Evolutionary conservation across 2,329 filamentous ascomycete genomes (phyloP).

Genomic region (Paraphaeosphaeria sporulosa): DNA sequence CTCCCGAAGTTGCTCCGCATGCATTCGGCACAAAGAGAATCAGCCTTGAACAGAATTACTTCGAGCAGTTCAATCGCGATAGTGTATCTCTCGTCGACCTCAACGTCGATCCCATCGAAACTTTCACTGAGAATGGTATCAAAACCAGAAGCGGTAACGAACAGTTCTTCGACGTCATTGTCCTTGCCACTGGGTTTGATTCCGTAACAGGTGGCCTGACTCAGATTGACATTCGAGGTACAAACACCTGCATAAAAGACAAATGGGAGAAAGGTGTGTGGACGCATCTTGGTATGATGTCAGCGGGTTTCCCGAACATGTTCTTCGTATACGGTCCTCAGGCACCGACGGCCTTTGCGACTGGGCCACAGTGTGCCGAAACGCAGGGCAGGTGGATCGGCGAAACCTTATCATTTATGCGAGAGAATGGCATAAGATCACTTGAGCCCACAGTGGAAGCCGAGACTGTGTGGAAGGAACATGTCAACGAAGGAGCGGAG

Average conservation of each 20-base stretch:
- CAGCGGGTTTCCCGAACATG: constrained; percentile 41
- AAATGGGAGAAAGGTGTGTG: constrained; percentile 41
- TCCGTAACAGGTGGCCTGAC: constrained; percentile 27
- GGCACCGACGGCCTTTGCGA: constrained; percentile 48
- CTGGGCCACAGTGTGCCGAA: constrained; percentile 49
- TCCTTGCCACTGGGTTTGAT: constrained; percentile 26
- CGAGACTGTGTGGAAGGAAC: constrained; percentile 44
- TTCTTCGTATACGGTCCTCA: constrained; percentile 50
- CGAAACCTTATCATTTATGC: constrained; percentile 42
- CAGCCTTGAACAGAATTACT: constrained; percentile 49
- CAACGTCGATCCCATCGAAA: constrained; percentile 40
- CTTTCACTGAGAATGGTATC: constrained; percentile 40
- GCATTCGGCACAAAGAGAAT: constrained; percentile 50
- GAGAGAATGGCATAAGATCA: constrained; percentile 35
- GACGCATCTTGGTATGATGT: constrained; percentile 46
- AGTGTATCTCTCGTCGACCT: constrained; percentile 47
- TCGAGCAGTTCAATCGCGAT: constrained; percentile 47
- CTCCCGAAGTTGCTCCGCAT: constrained; percentile 47
- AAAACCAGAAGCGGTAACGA: constrained; percentile 37
- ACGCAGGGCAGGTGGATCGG: constrained; percentile 49
- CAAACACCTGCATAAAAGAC: constrained; percentile 30
- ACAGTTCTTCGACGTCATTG: constrained; percentile 44
- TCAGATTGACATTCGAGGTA: constrained; percentile 38
- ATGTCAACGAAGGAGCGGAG: constrained; percentile 44
- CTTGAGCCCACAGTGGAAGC: constrained; percentile 45